Conservation (phyloP, 345 rosid genomes). For the Zanthoxylum bungeanum region DNA sequence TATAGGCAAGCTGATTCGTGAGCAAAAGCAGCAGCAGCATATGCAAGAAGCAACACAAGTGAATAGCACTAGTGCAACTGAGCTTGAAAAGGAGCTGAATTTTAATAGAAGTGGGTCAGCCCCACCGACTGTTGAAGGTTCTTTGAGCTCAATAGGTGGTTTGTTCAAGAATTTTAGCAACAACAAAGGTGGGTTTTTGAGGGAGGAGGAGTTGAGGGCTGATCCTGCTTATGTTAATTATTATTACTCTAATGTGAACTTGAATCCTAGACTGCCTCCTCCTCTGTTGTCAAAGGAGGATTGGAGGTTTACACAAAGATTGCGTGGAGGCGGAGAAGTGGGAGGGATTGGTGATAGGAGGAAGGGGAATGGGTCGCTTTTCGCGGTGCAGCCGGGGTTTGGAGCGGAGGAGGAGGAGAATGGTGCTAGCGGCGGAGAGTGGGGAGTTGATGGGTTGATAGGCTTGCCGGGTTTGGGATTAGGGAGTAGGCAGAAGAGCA, state of each 20-base stretch:
- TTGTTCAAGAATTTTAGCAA: slow-evolving; percentile 35
- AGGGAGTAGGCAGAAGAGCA: slow-evolving; percentile 76
- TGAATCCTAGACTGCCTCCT: slow-evolving; percentile 91
- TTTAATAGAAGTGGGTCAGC: slow-evolving; percentile 89
- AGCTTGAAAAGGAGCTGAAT: slow-evolving; percentile 66
- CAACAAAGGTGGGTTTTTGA: slow-evolving; percentile 38
- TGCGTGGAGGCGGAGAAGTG: slow-evolving; percentile 35
- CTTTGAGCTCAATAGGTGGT: slow-evolving; percentile 67
- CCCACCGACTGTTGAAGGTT: slow-evolving; percentile 91
- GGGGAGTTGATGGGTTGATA: slow-evolving; percentile 90
- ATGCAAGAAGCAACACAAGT: not conserved
- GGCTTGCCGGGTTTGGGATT: slow-evolving; percentile 66
- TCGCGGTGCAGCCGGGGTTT: slow-evolving; percentile 72
- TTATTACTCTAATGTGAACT: slow-evolving; percentile 69
- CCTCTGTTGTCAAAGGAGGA: slow-evolving; percentile 84
- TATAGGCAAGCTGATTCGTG: slow-evolving; percentile 46
- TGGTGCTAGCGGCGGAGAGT: slow-evolving; percentile 45
- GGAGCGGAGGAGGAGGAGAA: slow-evolving; percentile 46
- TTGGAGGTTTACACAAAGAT: slow-evolving; percentile 67
- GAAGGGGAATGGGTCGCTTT: slow-evolving; percentile 55
- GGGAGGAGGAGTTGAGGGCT: slow-evolving; percentile 77
- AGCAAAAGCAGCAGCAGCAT: slow-evolving; percentile 33
- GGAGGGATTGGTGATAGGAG: slow-evolving; percentile 68
- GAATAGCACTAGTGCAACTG: slow-evolving; percentile 32
- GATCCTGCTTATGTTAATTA: slow-evolving; percentile 75